These are phyloP conservation scores for Neocucurbitaria cava DNA, from an alignment of 2,329 filamentous ascomycete species.

Conservation along the genomic window DNA sequence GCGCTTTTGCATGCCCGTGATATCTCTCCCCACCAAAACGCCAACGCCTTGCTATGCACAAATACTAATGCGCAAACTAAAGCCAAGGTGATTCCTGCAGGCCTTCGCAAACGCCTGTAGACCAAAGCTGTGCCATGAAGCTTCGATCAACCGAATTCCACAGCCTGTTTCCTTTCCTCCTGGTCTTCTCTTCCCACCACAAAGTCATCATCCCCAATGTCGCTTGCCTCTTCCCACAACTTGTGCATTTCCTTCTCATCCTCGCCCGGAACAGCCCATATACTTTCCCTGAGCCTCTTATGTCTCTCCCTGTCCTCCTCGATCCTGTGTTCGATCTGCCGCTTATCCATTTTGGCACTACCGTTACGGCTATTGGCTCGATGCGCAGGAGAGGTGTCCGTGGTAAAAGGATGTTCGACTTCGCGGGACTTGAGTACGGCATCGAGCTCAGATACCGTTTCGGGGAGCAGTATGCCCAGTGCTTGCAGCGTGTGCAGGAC, in stretches of 20 bases:
- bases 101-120: neutral
- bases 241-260: constrained; percentile 73
- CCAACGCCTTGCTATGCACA: constrained; percentile 29
- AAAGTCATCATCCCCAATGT: constrained; percentile 86
- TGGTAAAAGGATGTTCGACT: constrained; percentile 38
- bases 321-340: constrained; percentile 92
- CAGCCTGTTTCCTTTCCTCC: constrained; percentile 59
- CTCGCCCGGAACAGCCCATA: constrained; percentile 82
- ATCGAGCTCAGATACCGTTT: constrained; percentile 81
- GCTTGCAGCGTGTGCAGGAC: constrained; percentile 74
- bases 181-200: constrained; percentile 77
- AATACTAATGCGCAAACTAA: neutral
- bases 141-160: constrained; percentile 46
- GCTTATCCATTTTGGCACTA: constrained; percentile 71
- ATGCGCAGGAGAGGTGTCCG: constrained; percentile 6
- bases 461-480: constrained; percentile 75
- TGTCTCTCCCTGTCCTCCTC: constrained; percentile 96
- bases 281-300: constrained; percentile 87
- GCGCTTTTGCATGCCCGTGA: constrained; percentile 27
- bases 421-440: constrained; percentile 83
- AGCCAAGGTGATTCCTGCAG: neutral
- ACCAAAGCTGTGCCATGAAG: neutral
- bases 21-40: constrained; percentile 43
- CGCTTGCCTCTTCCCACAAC: constrained; percentile 86
- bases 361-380: constrained; percentile 40